These are phyloP conservation scores for Euphrasia confusa DNA, from an alignment of 257 asterid genomes.

Conservation along the genomic window DNA sequence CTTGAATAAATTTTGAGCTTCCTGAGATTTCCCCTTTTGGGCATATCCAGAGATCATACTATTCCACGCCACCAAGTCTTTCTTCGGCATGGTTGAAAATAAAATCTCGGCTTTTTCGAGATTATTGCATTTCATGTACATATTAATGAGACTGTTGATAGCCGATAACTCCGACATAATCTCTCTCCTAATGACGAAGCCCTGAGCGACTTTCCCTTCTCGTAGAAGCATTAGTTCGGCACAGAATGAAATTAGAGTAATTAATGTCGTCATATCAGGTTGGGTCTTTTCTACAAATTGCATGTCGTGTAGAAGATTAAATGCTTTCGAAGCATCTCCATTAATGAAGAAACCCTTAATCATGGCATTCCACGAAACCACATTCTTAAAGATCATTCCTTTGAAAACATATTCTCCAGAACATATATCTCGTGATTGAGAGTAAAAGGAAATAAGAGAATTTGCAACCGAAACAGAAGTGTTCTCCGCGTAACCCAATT, in stretches of 20 bases:
- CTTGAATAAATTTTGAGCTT: constrained; percentile 53
- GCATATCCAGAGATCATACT: constrained; percentile 62
- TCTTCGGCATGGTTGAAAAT: constrained; percentile 39
- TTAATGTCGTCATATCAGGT: constrained; percentile 50
- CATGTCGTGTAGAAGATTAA: constrained; percentile 41
- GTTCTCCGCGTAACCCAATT: constrained; percentile 39
- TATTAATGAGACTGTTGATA: constrained; percentile 47
- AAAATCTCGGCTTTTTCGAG: constrained; percentile 37
- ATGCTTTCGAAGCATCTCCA: constrained; percentile 36
- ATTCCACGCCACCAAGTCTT: constrained; percentile 66
- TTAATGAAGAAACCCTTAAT: constrained; percentile 45
- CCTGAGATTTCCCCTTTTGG: constrained; percentile 36
- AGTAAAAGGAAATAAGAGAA: constrained; percentile 63
- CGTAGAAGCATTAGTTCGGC: constrained; percentile 43
- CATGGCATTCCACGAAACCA: constrained; percentile 68
- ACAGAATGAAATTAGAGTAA: constrained; percentile 42
- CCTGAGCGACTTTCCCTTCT: constrained; percentile 59
- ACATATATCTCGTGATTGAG: constrained; percentile 30
- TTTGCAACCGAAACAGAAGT: constrained; percentile 41
- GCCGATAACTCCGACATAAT: constrained; percentile 39
- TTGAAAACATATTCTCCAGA: constrained; percentile 42
- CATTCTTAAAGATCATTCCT: constrained; percentile 39
- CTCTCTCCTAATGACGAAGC: constrained; percentile 46
- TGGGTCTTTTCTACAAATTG: constrained; percentile 38
- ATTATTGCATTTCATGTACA: constrained; percentile 47